A percentile compares a stretch with the other conserved stretches of the same genome.
Evolutionary conservation across 805 yeast genomes (phyloP).

Genomic region (Metschnikowia continentalis): DNA sequence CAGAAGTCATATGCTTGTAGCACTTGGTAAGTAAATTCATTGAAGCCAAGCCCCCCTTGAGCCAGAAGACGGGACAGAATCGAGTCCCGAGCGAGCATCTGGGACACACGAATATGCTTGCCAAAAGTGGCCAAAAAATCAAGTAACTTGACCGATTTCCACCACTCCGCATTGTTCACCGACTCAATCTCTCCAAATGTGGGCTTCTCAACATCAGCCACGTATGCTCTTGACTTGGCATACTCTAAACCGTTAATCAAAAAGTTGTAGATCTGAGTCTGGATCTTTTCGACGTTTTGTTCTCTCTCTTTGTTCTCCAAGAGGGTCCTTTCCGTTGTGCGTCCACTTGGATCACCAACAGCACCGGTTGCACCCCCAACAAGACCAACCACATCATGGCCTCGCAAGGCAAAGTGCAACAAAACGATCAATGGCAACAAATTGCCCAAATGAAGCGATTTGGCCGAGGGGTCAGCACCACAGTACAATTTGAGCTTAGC

Average conservation of each 20-base stretch:
- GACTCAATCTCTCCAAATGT: slow-evolving; percentile 38
- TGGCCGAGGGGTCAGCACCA: slow-evolving; percentile 96
- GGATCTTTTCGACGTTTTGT: slow-evolving; percentile 56
- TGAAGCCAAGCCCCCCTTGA: slow-evolving; percentile 80
- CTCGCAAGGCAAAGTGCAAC: slow-evolving; percentile 77
- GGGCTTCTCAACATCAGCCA: slow-evolving; percentile 21
- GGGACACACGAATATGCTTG: slow-evolving; percentile 69
- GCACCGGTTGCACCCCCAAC: slow-evolving; percentile 95
- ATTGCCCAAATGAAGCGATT: slow-evolving; percentile 86
- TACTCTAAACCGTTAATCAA: slow-evolving; percentile 59
- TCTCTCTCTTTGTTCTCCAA: slow-evolving; percentile 51
- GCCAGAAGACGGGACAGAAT: slow-evolving; percentile 69
- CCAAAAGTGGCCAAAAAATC: slow-evolving; percentile 79
- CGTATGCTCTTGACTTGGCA: slow-evolving; percentile 47
- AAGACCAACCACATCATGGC: slow-evolving; percentile 77
- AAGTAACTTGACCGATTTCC: slow-evolving; percentile 71
- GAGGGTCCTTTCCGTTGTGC: slow-evolving; percentile 65
- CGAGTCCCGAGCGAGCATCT: slow-evolving; percentile 87
- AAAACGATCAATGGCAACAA: slow-evolving; percentile 80
- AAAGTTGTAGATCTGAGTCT: slow-evolving; percentile 57
- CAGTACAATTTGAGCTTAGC: slow-evolving; percentile 63
- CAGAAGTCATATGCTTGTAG: slow-evolving; percentile 93
- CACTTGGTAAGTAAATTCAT: slow-evolving; percentile 90
- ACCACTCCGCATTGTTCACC: slow-evolving; percentile 78
- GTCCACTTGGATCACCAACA: slow-evolving; percentile 96